These are phyloP conservation scores for Eustoma russellianum DNA, from an alignment of 257 asterid genomes.

Conservation along the genomic window DNA sequence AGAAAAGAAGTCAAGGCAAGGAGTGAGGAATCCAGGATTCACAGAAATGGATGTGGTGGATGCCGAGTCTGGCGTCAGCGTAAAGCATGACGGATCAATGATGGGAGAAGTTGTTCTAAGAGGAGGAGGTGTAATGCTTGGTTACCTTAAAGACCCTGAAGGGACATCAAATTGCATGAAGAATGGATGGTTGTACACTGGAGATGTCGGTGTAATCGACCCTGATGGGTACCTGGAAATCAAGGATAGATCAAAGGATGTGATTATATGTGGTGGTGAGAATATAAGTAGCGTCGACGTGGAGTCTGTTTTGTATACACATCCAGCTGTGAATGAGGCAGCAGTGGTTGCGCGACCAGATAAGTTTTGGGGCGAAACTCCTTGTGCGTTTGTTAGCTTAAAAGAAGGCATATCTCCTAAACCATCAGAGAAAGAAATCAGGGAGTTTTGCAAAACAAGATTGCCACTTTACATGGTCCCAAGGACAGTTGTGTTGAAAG, in stretches of 20 bases:
- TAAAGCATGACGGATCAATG: slow-evolving; percentile 3
- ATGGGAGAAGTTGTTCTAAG: slow-evolving; percentile 19
- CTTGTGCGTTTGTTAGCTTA: slow-evolving; percentile 24
- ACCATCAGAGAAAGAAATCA: slow-evolving; percentile 15
- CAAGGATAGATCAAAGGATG: slow-evolving; percentile 21
- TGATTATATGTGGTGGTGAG: slow-evolving; percentile 25
- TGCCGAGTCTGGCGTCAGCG: slow-evolving; percentile 6
- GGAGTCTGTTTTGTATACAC: slow-evolving; percentile 18
- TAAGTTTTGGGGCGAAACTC: slow-evolving; percentile 23
- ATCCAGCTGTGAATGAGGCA: slow-evolving; percentile 21
- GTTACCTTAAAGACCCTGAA: slow-evolving; percentile 21
- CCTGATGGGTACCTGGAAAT: slow-evolving; percentile 27
- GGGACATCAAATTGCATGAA: slow-evolving; percentile 16
- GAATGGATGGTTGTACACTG: slow-evolving; percentile 22
- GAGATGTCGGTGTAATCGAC: slow-evolving; percentile 23
- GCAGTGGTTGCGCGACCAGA: slow-evolving; percentile 29
- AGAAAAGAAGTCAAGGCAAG: slow-evolving; percentile 12
- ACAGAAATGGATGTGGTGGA: slow-evolving; percentile 13
- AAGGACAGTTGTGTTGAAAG: slow-evolving; percentile 16
- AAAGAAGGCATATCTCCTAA: background rate
- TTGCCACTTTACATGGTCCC: slow-evolving; percentile 26
- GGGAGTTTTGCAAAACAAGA: slow-evolving; percentile 13
- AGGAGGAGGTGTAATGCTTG: slow-evolving; percentile 21
- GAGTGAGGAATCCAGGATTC: slow-evolving; percentile 5
- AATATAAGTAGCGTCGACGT: slow-evolving; percentile 27